These are phyloP conservation scores for Auriscalpium vulgare DNA, from an alignment of 768 basidiomycete species.

Conservation along the genomic window DNA sequence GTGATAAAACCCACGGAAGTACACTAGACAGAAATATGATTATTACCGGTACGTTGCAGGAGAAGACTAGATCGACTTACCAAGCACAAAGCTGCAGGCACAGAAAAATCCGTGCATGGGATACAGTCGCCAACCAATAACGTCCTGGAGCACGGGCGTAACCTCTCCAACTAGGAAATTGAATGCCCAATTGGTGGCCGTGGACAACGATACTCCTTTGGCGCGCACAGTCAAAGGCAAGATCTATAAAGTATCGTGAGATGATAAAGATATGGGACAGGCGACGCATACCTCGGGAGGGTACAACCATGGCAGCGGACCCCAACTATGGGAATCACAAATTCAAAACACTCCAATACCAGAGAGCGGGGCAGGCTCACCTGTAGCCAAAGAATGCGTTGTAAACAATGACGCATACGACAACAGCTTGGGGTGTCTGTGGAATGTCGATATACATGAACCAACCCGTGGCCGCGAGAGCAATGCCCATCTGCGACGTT, in stretches of 20 bases:
- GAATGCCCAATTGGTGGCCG: slow-evolving; percentile 80
- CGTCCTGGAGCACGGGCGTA: slow-evolving; percentile 81
- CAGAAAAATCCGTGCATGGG: slow-evolving; percentile 96
- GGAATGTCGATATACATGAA: slow-evolving; percentile 90
- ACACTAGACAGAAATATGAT: slow-evolving; percentile 37
- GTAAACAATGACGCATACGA: slow-evolving; percentile 82
- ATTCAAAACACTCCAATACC: neutral
- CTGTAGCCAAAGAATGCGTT: slow-evolving; percentile 93
- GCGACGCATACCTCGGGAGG: slow-evolving; percentile 59
- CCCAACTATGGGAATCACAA: slow-evolving; percentile 45
- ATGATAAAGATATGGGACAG: neutral
- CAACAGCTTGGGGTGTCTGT: slow-evolving; percentile 80
- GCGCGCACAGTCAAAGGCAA: slow-evolving; percentile 85
- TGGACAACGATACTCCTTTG: slow-evolving; percentile 93
- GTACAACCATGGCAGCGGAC: slow-evolving; percentile 82
- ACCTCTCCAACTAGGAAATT: slow-evolving; percentile 86
- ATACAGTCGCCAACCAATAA: slow-evolving; percentile 86
- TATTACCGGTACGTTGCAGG: slow-evolving; percentile 3
- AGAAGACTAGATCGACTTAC: slow-evolving; percentile 27
- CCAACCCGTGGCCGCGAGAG: slow-evolving; percentile 78
- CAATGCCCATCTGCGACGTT: slow-evolving; percentile 61
- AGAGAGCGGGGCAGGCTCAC: slow-evolving; percentile 23
- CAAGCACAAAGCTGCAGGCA: slow-evolving; percentile 75
- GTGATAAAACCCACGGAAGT: slow-evolving; percentile 45
- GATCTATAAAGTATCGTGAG: slow-evolving; percentile 44